phyloP scores from a whole-genome alignment of 1,284 basidiomycete genomes.

The Exobasidium cylindrosporum region DNA sequence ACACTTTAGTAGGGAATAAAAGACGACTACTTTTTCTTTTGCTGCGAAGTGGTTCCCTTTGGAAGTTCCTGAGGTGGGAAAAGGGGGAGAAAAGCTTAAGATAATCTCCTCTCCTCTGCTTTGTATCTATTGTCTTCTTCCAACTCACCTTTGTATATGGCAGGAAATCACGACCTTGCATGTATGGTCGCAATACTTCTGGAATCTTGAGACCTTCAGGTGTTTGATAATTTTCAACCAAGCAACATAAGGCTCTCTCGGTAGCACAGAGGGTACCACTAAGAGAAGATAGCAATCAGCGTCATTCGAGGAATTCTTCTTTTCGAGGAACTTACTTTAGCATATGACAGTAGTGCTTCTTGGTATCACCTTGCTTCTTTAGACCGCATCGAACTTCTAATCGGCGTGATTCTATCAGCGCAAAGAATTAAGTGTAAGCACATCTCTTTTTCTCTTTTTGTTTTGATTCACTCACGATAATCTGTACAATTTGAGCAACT shows the following conservation, averaged over 20 bases:
- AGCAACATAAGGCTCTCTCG: constrained; percentile 88
- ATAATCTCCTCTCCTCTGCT: neutral
- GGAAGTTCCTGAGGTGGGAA: constrained; percentile 63
- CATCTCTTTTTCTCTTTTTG: no score
- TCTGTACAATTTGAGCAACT: constrained; percentile 59
- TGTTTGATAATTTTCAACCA: constrained; percentile 99
- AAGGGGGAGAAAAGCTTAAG: neutral
- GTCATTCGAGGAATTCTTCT: neutral
- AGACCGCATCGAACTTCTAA: constrained; percentile 51
- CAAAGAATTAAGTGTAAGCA: no score
- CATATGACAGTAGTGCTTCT: constrained; percentile 54
- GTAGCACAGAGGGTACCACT: constrained; percentile 97
- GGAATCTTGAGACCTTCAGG: constrained; percentile 88
- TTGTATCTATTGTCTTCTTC: neutral
- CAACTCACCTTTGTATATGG: constrained; percentile 66
- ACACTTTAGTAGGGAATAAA: no score
- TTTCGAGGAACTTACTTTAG: constrained; percentile 28
- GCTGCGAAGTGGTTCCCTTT: constrained; percentile 63
- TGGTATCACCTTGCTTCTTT: constrained; percentile 54
- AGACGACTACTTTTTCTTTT: constrained; percentile 62
- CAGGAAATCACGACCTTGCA: constrained; percentile 90
- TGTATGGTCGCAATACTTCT: constrained; percentile 83
- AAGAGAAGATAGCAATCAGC: constrained; percentile 61
- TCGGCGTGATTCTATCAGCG: constrained; percentile 33
- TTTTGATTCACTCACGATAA: constrained; percentile 53